Evolutionary conservation across 306 rosid species (phyloP), one percentile per base, ranked within the genome.

Genomic region (Cicer cuneatum): DNA sequence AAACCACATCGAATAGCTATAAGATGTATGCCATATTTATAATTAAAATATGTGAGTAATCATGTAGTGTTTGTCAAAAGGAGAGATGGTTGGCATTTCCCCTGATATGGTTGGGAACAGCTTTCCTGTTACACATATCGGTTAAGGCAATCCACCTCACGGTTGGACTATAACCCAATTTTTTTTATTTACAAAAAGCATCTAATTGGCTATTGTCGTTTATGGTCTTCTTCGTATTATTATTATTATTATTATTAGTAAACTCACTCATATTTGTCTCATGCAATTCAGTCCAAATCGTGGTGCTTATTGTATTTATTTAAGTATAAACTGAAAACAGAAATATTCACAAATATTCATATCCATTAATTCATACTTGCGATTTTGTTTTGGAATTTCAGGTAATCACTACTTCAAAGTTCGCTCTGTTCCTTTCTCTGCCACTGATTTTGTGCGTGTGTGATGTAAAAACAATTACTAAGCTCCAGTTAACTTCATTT

Each of bases 61-160:
- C 0, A 29, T 0, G 0, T 29, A 2, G 42, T 58, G 65, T 58
- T 58, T 42, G 18, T 29, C 2, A 33, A 12, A 58, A 58, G 66
- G 66, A 60, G 66, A 60, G 66, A 60, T 60, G 66, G 66, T 59
- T 59, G 66, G 66, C 66, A 59, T 59, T 43, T 59, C 66, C 66
- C 46, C 46, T 37, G 67, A 61, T 46, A 61, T 29, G 67, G 67
- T 38, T 18, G 46, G 67, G 67, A 61, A 61, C 67, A 14, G 67
- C 67, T 0, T 61, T 37, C 67, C 67, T 61, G 67, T 61, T 14
- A 61, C 67, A 61, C 67, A 38, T 7, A 45, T 61, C 67, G 67
- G 67, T 61, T 38, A 38, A 61, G 65, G 65, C 65, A 12, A 33
- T 58, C 65, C 65, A 12, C 42, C 65, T 58, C 54, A 5, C 2